Evolutionary conservation across 352 stramenopile species (phyloP), one percentile per base, ranked within the genome.

Genomic region (Lagenidium giganteum): DNA sequence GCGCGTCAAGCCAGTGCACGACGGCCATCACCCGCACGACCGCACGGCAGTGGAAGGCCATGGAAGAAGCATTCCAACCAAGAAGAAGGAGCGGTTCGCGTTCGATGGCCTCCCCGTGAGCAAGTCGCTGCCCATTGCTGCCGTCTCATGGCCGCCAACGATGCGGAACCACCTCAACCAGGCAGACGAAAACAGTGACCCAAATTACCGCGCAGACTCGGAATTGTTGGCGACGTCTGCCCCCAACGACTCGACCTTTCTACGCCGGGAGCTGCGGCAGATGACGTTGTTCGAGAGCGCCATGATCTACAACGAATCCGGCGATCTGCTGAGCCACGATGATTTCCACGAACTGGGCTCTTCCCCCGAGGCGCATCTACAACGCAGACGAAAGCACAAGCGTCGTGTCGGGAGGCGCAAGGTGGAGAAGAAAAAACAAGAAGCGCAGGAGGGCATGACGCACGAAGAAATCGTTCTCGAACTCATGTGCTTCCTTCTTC

Each of bases 271-370:
- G 35, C 59, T 57, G 23, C 67, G 75, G 5, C 70, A 63, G 5
- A 80, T 92, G 61, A 92, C 80, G 33, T 66, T 92, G 4, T 90
- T 92, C 36, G 80, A 92, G 27, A 87, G 68, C 49, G 80, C 80
- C 7, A 60, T 67, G 23, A 74, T 92, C 52, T 89, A 81, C 54
- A 87, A 88, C 47, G 70, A 87, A 38, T 70, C 74, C 0, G 80
- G 80, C 14, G 64, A 72, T 32, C 38, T 87, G 48, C 61, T 92
- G 12, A 88, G 56, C 25, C 80, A 86, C 40, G 74, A 88, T 35
- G 69, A 83, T 29, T 84, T 92, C 24, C 44, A 84, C 16, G 70
- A 84, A 23, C 50, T 86, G 14, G 73, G 61, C 13, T 78, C 68
- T 31, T 84, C 78, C 8, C 70, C 68, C 2, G 67, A 84, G 24